These are phyloP conservation scores for Cytospora mali DNA, from an alignment of 2,329 filamentous ascomycete species.

Conservation along the genomic window DNA sequence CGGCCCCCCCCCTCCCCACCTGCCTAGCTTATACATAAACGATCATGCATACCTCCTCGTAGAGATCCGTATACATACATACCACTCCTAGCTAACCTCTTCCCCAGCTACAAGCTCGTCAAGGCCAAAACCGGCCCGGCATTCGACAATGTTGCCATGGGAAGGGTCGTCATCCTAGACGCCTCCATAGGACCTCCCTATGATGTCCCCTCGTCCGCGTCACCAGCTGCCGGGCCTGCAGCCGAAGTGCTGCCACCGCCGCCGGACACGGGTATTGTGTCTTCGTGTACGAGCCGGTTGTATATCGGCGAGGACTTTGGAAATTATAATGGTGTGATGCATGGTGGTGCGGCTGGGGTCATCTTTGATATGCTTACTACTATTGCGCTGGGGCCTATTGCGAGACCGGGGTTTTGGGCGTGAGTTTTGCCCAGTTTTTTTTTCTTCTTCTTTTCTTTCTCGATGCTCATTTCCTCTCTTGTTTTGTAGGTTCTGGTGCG, in stretches of 20 bases:
- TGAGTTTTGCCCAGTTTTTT: too few relatives aligned
- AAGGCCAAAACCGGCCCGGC: slow-evolving; percentile 21
- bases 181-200: slow-evolving; percentile 32
- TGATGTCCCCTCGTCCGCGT: background rate
- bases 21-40: too few relatives aligned
- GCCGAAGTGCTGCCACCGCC: slow-evolving; percentile 10
- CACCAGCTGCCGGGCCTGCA: background rate
- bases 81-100: too few relatives aligned
- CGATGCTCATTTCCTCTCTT: slow-evolving; percentile 10
- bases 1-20: background rate
- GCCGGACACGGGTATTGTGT: slow-evolving; percentile 26
- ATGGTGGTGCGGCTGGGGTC: slow-evolving; percentile 55
- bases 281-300: slow-evolving; percentile 47
- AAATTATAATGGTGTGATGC: slow-evolving; percentile 51
- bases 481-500: too few relatives aligned
- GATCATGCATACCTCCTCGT: too few relatives aligned
- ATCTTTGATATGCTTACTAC: slow-evolving; percentile 60
- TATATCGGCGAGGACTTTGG: slow-evolving; percentile 46
- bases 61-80: too few relatives aligned
- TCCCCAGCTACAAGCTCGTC: slow-evolving; percentile 29
- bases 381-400: slow-evolving; percentile 50
- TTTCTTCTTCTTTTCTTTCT: slow-evolving; percentile 25
- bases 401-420: slow-evolving; percentile 53
- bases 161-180: slow-evolving; percentile 33
- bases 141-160: slow-evolving; percentile 33